A percentile compares a stretch with the other conserved stretches of the same genome.
Conservation (phyloP, 768 basidiomycete species). For the Pisolithus tinctorius region DNA sequence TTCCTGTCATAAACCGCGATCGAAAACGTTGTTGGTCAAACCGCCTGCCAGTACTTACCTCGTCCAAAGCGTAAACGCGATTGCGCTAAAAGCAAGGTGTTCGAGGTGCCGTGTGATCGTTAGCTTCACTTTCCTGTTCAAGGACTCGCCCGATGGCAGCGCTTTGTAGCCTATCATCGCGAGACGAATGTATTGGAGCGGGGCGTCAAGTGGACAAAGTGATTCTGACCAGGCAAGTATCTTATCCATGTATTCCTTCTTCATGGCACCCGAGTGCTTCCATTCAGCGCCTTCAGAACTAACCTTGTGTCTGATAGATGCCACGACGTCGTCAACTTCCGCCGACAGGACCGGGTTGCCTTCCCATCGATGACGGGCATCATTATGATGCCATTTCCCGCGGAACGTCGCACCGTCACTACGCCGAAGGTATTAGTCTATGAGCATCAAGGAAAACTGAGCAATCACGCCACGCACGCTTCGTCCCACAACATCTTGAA, state of each 20-base stretch:
- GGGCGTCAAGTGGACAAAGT: background rate
- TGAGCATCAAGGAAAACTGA: background rate
- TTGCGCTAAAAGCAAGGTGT: background rate
- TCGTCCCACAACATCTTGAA: background rate
- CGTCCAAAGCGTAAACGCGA: background rate
- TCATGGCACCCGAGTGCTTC: constrained; percentile 25
- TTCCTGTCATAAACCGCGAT: constrained; percentile 12
- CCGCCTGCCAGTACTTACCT: background rate
- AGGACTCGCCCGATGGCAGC: background rate
- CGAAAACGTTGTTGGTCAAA: no score
- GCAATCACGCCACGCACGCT: background rate
- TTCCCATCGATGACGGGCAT: constrained; percentile 14
- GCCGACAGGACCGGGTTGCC: constrained; percentile 25
- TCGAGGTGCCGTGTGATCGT: background rate
- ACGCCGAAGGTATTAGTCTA: no score
- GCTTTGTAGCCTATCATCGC: background rate
- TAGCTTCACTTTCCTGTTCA: background rate
- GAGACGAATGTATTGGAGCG: background rate
- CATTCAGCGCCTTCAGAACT: constrained; percentile 14
- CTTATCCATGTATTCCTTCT: background rate
- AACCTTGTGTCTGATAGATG: constrained; percentile 18
- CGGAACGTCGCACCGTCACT: constrained; percentile 20
- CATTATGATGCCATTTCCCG: constrained; percentile 21
- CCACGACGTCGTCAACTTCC: constrained; percentile 17
- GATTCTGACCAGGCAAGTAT: background rate